phyloP scores from a whole-genome alignment of 1,139 yeast species.

The Suhomyces kunorum region DNA sequence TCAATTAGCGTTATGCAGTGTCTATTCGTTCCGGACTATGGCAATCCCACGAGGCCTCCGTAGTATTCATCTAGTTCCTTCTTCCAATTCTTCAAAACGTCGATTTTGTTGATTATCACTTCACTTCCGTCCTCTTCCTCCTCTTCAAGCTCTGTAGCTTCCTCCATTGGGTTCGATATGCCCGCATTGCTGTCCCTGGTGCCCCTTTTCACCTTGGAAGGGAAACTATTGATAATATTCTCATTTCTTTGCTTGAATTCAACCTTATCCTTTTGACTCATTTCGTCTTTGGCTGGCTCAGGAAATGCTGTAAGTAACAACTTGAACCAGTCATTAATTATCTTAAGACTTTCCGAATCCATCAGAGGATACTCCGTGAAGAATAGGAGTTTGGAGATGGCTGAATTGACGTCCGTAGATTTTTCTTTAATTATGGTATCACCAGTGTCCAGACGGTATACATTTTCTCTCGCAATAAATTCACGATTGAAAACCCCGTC shows the following conservation, averaged over 20 bases:
- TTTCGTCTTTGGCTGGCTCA: constrained; percentile 24
- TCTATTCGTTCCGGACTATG: too few species aligned
- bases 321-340: constrained; percentile 31
- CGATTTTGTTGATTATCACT: constrained; percentile 11
- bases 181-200: constrained; percentile 1
- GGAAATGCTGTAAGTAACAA: constrained; percentile 37
- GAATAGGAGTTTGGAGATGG: constrained; percentile 20
- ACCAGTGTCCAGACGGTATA: neutral
- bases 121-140: constrained; percentile 15
- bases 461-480: neutral
- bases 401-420: neutral
- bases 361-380: constrained; percentile 21
- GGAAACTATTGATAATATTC: constrained; percentile 9
- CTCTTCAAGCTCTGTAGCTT: constrained; percentile 10
- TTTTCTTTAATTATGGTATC: neutral
- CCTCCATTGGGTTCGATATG: constrained; percentile 6
- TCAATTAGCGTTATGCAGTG: too few species aligned
- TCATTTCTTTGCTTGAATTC: constrained; percentile 38
- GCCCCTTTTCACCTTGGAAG: constrained; percentile 2
- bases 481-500: neutral
- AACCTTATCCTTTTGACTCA: constrained; percentile 46
- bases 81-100: constrained; percentile 16
- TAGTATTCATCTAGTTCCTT: constrained; percentile 14
- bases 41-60: constrained; percentile 2
- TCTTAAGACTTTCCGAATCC: constrained; percentile 21